Percentiles rank a stretch among this genome's conserved stretches.
phyloP scores from a whole-genome alignment of 208 protist genomes.

The Trypanosoma lewisi region DNA sequence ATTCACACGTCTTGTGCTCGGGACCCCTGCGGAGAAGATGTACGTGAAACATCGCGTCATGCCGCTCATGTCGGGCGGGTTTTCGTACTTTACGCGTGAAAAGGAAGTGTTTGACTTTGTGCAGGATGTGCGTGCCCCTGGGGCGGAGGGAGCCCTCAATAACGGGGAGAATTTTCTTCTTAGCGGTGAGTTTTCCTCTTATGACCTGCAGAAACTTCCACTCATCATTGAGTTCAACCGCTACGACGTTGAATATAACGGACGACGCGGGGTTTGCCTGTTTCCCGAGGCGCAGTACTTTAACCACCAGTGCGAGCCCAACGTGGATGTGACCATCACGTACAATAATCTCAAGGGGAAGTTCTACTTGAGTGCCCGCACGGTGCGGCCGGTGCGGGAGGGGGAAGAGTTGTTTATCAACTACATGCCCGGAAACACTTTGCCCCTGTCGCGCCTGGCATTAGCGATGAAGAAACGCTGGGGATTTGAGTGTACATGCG shows the following conservation, averaged over 20 bases:
- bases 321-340: slow-evolving; percentile 67
- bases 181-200: slow-evolving; percentile 78
- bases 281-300: slow-evolving; percentile 84
- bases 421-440: slow-evolving; percentile 84
- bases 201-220: slow-evolving; percentile 81
- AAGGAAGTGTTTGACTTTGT: slow-evolving; percentile 84
- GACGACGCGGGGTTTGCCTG: slow-evolving; percentile 70
- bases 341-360: slow-evolving; percentile 77
- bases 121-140: slow-evolving; percentile 65
- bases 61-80: slow-evolving; percentile 80
- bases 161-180: slow-evolving; percentile 68
- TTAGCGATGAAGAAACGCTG: slow-evolving; percentile 80
- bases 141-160: slow-evolving; percentile 46
- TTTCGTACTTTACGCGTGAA: slow-evolving; percentile 85
- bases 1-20: slow-evolving; percentile 65
- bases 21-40: slow-evolving; percentile 47
- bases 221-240: slow-evolving; percentile 87
- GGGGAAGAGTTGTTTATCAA: slow-evolving; percentile 83
- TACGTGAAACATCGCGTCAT: slow-evolving; percentile 77
- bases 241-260: slow-evolving; percentile 81
- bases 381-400: slow-evolving; percentile 62
- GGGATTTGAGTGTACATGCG: slow-evolving; percentile 86
- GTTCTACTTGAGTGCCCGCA: slow-evolving; percentile 73
- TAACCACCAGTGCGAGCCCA: slow-evolving; percentile 85
- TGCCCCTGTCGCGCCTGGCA: slow-evolving; percentile 66